Base-by-base conservation (phyloP, 75 land plant genomes). In the Sequoiadendron giganteum region DNA sequence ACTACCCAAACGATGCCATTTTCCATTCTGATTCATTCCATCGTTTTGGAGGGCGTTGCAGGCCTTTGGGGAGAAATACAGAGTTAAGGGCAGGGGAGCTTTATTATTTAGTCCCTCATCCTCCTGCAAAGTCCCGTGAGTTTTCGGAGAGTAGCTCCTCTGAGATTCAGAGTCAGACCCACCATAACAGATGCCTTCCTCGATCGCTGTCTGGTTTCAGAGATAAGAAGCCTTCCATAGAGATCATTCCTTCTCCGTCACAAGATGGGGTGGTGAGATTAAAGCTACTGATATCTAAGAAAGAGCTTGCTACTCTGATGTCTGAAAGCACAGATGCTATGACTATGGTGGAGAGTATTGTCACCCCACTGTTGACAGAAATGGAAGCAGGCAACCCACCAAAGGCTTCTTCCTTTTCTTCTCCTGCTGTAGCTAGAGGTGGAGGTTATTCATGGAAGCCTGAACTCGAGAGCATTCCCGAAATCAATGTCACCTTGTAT, bases 401-500 rank as follows among this genome's bases (percentile, higher is more conserved):
- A 34, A 65, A 65, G 70, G 70, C n/a, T 25, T 65, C 70, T 65
- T 72, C 10, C 10, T 32, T 11, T 30, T 75, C 77, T 75, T 28
- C 47, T 45, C 28, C 34, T 28, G n/a, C 16, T n/a, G 48, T 42
- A 11, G 21, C 84, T 25, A 82, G 84, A 45, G 54, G 52, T 47
- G 84, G 84, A n/a, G 43, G 52, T 48, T 43, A 39, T 25, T 82
- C 84, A 43, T 82, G 84, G 84, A 82, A 82, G 32, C 84, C 84
- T n/a, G 52, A 82, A 42, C 84, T 82, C 16, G 84, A 82, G 34
- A 82, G 84, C 21, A 82, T 82, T 19, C 52, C 52, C 10, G 84
- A 82, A 82, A 82, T 82, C 84, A 81, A 81, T 28, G 84, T 81
- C 49, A 81, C 84, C 28, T 45, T 81, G 84, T 81, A 81, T 81